Percentiles rank a stretch among this genome's conserved stretches.
These are phyloP conservation scores for Tinospora cordifolia DNA, from an alignment of 164 flowering plant genomes.

Conservation along the genomic window DNA sequence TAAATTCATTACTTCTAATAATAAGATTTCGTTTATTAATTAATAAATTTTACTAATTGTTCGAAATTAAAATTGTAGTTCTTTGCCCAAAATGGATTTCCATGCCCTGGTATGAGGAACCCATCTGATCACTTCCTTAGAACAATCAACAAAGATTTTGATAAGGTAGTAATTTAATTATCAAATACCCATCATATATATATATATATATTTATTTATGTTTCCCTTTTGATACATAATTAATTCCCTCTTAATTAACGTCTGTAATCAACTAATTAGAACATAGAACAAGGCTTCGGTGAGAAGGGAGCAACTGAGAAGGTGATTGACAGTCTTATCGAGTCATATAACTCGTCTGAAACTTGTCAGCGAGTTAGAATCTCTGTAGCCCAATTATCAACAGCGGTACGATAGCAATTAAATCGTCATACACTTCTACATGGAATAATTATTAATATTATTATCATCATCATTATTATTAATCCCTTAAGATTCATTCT, in stretches of 20 bases:
- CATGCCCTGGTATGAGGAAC: conserved; percentile 58
- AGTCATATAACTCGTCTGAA: conserved; percentile 39
- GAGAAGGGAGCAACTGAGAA: conserved; percentile 31
- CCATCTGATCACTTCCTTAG: conserved; percentile 78
- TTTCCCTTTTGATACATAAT: background rate
- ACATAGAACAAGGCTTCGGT: conserved; percentile 31
- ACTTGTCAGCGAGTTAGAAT: conserved; percentile 21
- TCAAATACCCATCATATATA: background rate
- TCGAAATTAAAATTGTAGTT: conserved; percentile 30
- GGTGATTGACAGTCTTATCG: conserved; percentile 32
- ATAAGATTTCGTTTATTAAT: background rate
- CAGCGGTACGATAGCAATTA: conserved; percentile 22
- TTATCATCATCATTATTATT: background rate
- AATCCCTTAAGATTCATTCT: background rate
- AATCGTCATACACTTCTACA: background rate
- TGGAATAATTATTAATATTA: too few relatives aligned
- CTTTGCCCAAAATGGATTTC: conserved; percentile 56
- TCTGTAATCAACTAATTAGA: conserved; percentile 12
- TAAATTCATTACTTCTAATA: background rate
- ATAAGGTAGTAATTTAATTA: conserved; percentile 31
- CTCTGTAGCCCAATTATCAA: conserved; percentile 21
- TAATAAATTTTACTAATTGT: background rate
- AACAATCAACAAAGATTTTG: conserved; percentile 69
- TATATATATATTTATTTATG: background rate
- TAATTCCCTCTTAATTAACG: background rate